Conservation (phyloP, 2,329 filamentous ascomycete genomes). For the Sclerotinia minor region DNA sequence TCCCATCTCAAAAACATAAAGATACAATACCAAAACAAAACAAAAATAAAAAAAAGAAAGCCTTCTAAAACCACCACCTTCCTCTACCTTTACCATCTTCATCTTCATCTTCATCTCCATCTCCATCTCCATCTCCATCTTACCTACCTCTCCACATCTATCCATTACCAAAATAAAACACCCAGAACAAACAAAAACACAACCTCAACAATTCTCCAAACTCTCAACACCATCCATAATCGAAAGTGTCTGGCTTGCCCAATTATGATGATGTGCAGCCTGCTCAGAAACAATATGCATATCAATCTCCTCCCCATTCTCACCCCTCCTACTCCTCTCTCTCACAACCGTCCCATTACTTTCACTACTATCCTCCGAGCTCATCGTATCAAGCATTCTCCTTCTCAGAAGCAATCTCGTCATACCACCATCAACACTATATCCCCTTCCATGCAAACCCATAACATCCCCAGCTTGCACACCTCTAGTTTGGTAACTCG, state of each 20-base stretch:
- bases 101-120: no score
- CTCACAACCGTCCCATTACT: constrained; percentile 35
- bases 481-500: not conserved
- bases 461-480: not conserved
- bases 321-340: constrained; percentile 19
- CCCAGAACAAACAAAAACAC: not conserved
- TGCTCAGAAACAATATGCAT: constrained; percentile 14
- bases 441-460: constrained; percentile 4
- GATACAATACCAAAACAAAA: not conserved
- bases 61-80: no score
- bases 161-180: not conserved
- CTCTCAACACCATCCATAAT: constrained; percentile 15
- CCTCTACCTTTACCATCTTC: no score
- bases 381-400: constrained; percentile 30
- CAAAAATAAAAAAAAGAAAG: no score
- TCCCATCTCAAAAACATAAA: not conserved
- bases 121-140: no score
- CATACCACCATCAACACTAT: constrained; percentile 22
- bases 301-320: constrained; percentile 19
- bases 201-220: constrained; percentile 1
- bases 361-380: constrained; percentile 32
- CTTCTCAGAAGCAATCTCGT: constrained; percentile 23
- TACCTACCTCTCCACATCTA: not conserved
- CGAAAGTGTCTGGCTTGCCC: constrained; percentile 22
- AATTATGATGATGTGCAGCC: constrained; percentile 27